Evolutionary conservation across 345 rosid species (phyloP), one percentile per base, ranked within the genome.

Genomic region (Capsella bursapastoris): DNA sequence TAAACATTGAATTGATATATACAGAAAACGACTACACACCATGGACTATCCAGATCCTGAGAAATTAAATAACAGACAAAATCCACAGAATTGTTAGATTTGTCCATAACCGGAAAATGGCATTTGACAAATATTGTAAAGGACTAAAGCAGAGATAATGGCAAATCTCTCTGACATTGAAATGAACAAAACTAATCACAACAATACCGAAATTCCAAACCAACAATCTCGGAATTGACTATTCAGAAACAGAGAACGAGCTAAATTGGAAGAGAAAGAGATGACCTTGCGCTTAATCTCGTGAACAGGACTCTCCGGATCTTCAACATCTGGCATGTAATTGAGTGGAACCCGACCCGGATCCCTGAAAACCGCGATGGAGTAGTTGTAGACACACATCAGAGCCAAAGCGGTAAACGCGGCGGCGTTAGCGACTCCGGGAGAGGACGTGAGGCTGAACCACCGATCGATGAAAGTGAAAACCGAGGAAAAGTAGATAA

Each of bases 211-310:
- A 15, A 29, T n/a, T 40, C 52, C 7, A 22, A 12, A 7, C 15
- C 27, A 50, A 34, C 40, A 72, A 37, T 11, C 8, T 62, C 5
- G 2, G 48, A 57, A 45, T 22, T 25, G 63, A 72, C 15, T 6
- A 35, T 14, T 71, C 7, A 49, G 9, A 5, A 31, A 61, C 38
- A 41, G 5, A 50, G 49, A 18, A 52, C 31, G 6, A 47, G 15
- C 7, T 31, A 28, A 70, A 29, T 3, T 3, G 31, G 31, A 67
- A 62, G 31, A 44, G 18, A 77, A 69, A 56, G 52, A 77, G 28
- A 8, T 8, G 70, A 90, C 98, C 88, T 90, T 93, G 67, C 98
- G 97, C 77, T 93, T 93, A 88, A 90, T 90, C 88, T 93, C 98
- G 45, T 88, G 92, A 37, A 93, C 73, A 66, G 92, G 84, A 72